A percentile compares a stretch with the other conserved stretches of the same genome.
These are phyloP conservation scores for Coffea canephora DNA, from an alignment of 257 asterid species.

Conservation along the genomic window DNA sequence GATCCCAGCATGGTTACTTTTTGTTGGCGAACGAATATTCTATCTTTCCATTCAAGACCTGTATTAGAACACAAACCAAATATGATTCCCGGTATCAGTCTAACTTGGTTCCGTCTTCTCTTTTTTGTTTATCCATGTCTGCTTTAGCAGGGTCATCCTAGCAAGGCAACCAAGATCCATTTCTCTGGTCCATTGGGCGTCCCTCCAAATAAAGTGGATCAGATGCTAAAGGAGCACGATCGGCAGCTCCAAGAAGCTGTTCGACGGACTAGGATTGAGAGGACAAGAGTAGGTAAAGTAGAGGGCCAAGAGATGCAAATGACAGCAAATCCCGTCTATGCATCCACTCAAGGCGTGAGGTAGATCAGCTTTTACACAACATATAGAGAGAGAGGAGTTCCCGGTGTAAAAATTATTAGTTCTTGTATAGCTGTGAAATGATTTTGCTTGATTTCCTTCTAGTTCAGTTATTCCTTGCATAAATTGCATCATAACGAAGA, in stretches of 20 bases:
- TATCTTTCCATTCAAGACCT: background rate
- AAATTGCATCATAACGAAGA: background rate
- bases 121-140: background rate
- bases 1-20: background rate
- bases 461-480: background rate
- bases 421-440: conserved; percentile 16
- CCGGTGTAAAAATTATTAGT: conserved; percentile 13
- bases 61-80: background rate
- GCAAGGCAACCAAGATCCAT: conserved; percentile 47
- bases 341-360: conserved; percentile 16
- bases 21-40: background rate
- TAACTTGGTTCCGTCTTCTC: conserved; percentile 7
- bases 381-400: background rate
- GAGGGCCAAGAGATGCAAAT: conserved; percentile 36
- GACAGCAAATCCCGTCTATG: conserved; percentile 23
- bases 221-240: conserved; percentile 84
- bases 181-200: conserved; percentile 76
- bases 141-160: conserved; percentile 33
- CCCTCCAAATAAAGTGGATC: conserved; percentile 69
- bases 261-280: conserved; percentile 64
- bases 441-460: background rate
- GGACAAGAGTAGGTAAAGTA: conserved; percentile 39
- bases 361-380: conserved; percentile 14
- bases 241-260: conserved; percentile 80
- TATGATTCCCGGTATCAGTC: background rate